Base-by-base conservation (phyloP, 352 stramenopile species). In the Phytophthora nicotianae region DNA sequence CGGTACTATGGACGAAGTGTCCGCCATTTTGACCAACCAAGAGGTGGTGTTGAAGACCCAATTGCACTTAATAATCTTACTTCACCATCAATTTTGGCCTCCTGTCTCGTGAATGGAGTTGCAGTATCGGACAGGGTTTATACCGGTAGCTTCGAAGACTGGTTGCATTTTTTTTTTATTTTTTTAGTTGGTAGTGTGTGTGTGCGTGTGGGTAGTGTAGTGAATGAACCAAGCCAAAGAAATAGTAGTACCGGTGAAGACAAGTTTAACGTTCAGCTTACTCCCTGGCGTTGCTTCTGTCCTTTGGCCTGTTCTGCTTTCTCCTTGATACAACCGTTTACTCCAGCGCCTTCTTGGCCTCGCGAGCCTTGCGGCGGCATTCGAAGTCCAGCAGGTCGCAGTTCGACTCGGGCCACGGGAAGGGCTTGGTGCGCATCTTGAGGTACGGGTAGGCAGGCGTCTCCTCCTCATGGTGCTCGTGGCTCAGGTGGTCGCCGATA, bases 351-450 rank as follows among this genome's bases (percentile, higher is more conserved):
- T 91, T 66, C 74, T 90, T 79, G 43, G 86, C 86, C 23, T 74
- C 83, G 40, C 71, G 72, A 42, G 80, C 82, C 41, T 81, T 73
- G 45, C 76, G 74, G 56, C 88, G 88, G 79, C 86, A 95, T 63
- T 90, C 62, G 19, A 26, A 61, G 76, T 95, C 86, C 50, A 95
- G 58, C 37, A 91, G 68, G 79, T 95, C 86, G 74, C 86, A 95
- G 76, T 83, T 57, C 57, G 86, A 81, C 57, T 86, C 84, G 33
- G 86, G 58, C 86, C 86, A 95, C 60, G 86, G 86, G 74, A 86
- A 95, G 21, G 86, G 86, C 76, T 95, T 95, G 70, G 73, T 95
- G 72, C 86, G 86, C 54, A 95, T 77, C 75, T 92, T 95, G 66
- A 93, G 83, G 81, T 95, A 92, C 35, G 84, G 72, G 73, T 79